Base-by-base conservation (phyloP, 2,329 filamentous ascomycete genomes). In the Phaeomoniella chlamydospora region DNA sequence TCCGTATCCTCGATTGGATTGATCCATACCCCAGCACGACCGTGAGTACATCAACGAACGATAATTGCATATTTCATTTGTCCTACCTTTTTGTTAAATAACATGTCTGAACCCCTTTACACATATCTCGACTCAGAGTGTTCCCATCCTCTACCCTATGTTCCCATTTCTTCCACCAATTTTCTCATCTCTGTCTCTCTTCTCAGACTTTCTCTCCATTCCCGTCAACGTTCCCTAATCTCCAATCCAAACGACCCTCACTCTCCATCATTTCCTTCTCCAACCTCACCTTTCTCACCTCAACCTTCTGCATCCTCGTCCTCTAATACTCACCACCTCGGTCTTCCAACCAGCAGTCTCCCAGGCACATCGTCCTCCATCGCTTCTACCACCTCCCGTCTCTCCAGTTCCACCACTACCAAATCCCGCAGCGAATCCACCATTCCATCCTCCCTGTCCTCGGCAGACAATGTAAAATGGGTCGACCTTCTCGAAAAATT, bases 1-100 rank as follows among this genome's bases (percentile, higher is more conserved):
- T 94, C 84, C 57, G 90, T 98, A 46, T 93, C 84, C 63, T 87
- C 90, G 36, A 96, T 98, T 54, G 90, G 88, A 31, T 93, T 94
- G 56, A 65, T 98, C 42, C 88, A 96, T 53, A 80, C 82, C 45
- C 77, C 79, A 43, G 81, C 74, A 4, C 35, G 34, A 32, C 14
- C 6, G 13, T 37, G 43, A 39, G n/a, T n/a, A n/a, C n/a, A n/a
- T n/a, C n/a, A n/a, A n/a, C n/a, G n/a, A n/a, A n/a, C n/a, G n/a
- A n/a, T n/a, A n/a, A n/a, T n/a, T n/a, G n/a, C n/a, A n/a, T n/a
- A n/a, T n/a, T n/a, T n/a, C n/a, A n/a, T n/a, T n/a, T n/a, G n/a
- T n/a, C n/a, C n/a, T n/a, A n/a, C n/a, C n/a, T n/a, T n/a, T n/a
- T n/a, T n/a, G n/a, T n/a, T n/a, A n/a, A n/a, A n/a, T n/a, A n/a